A percentile compares a stretch with the other conserved stretches of the same genome.
Evolutionary conservation across 2,329 filamentous ascomycete species (phyloP).

Genomic region (Curvularia spicifera): DNA sequence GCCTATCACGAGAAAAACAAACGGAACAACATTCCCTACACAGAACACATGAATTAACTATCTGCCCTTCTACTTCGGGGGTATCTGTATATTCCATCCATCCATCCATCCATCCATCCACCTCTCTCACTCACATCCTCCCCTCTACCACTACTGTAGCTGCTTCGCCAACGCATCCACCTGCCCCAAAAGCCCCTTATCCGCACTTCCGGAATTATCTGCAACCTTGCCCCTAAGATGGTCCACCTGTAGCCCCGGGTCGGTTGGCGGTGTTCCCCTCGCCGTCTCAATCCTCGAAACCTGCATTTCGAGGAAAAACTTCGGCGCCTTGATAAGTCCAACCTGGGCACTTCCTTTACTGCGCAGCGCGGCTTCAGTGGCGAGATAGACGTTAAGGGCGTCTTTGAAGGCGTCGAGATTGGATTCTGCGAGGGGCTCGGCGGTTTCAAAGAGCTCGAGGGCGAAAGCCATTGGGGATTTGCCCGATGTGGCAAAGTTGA

Average conservation of each 20-base stretch:
- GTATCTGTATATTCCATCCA: not conserved
- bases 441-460: constrained; percentile 61
- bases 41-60: not conserved
- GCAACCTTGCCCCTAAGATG: constrained; percentile 65
- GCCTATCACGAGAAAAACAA: not conserved
- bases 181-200: constrained; percentile 58
- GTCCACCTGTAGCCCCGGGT: constrained; percentile 61
- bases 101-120: not conserved
- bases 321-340: constrained; percentile 62
- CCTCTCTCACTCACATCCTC: not conserved
- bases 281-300: constrained; percentile 65
- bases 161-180: constrained; percentile 47
- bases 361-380: constrained; percentile 65
- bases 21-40: not conserved
- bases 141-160: constrained; percentile 15
- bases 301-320: constrained; percentile 68
- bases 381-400: constrained; percentile 62
- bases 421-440: constrained; percentile 56
- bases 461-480: constrained; percentile 62
- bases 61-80: not conserved
- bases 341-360: constrained; percentile 59
- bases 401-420: constrained; percentile 62
- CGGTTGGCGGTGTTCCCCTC: constrained; percentile 61
- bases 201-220: constrained; percentile 61
- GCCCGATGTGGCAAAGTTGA: constrained; percentile 62